A percentile compares a stretch with the other conserved stretches of the same genome.
phyloP scores from a whole-genome alignment of 208 protist genomes.

The Leishmania mexicana region DNA sequence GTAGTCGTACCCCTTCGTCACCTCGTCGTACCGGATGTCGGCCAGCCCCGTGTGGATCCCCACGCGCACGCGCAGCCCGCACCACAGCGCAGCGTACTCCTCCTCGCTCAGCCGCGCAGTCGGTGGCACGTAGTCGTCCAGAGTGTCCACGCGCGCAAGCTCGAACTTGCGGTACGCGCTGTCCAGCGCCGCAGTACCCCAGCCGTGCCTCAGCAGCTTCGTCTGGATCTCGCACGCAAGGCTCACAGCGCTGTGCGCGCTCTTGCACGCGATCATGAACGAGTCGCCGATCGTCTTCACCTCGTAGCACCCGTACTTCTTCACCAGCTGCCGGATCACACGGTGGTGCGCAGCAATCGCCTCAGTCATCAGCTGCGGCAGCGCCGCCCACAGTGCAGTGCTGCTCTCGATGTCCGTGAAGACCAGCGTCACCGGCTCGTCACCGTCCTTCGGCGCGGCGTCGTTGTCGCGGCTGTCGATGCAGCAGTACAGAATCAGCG shows the following conservation, averaged over 20 bases:
- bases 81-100: conserved; percentile 43
- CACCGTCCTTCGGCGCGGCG: conserved; percentile 47
- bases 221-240: conserved; percentile 59
- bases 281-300: conserved; percentile 50
- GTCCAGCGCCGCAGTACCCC: conserved; percentile 50
- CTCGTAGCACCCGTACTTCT: conserved; percentile 41
- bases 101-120: conserved; percentile 36
- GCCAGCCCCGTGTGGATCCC: conserved; percentile 69
- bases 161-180: conserved; percentile 54
- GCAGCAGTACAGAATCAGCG: conserved; percentile 24
- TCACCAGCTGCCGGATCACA: conserved; percentile 62
- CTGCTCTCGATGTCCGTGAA: conserved; percentile 86
- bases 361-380: conserved; percentile 56
- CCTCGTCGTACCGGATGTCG: conserved; percentile 63
- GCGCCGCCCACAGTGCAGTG: conserved; percentile 76
- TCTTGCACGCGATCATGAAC: conserved; percentile 63
- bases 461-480: conserved; percentile 41
- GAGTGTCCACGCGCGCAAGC: conserved; percentile 24
- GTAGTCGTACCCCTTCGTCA: conserved; percentile 61
- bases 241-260: conserved; percentile 37
- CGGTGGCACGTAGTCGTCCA: conserved; percentile 24
- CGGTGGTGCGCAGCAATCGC: conserved; percentile 74
- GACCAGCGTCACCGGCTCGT: conserved; percentile 56
- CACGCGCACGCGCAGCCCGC: conserved; percentile 57
- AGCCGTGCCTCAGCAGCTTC: conserved; percentile 55